Evolutionary conservation across 202 grass and related monocot genomes (phyloP), one percentile per base, ranked within the genome.

Genomic region (Digitaria exilis): DNA sequence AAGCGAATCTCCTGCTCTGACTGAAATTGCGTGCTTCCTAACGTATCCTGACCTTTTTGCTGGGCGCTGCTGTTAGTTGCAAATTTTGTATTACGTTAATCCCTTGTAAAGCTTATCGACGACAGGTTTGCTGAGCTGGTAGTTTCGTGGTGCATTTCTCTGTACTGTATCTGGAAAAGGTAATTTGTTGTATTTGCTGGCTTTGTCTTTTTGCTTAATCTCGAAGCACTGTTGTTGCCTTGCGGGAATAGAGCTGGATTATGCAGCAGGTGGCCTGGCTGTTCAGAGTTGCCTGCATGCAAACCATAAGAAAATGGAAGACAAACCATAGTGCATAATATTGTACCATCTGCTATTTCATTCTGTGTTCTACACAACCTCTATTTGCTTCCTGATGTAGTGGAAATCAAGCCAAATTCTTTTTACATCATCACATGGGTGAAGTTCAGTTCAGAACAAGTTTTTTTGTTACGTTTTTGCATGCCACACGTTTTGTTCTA

Each of bases 1-100:
- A 59, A 77, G 66, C 65, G 14, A 52, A 60, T 66, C 61, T 66
- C 61, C 24, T 48, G 67, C 71, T 59, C 58, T 32, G 31, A 32
- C n/a, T 39, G 59, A 46, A 56, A 64, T 69, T 45, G 2, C 52
- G 15, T 35, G 78, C 73, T 77, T 82, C 55, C 48, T 65, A 58
- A 49, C 45, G 12, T 63, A 57, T 15, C 72, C 5, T 59, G 56
- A 77, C 59, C 22, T 34, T 63, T 72, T 85, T 34, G n/a, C 71
- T 55, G 11, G 63, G 7, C 26, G 0, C 15, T 29, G 62, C 43
- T 74, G 5, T 9, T 49, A 39, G 48, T 49, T 85, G 73, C 58
- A 35, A 68, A 70, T 78, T 78, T 79, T 50, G 21, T 86, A 56
- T 82, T 71, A 26, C 16, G 49, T 22, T 42, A 63, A 56, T 80